Conservation (phyloP, 805 yeast genomes). For the Isabelozyma pseudorhagii region DNA sequence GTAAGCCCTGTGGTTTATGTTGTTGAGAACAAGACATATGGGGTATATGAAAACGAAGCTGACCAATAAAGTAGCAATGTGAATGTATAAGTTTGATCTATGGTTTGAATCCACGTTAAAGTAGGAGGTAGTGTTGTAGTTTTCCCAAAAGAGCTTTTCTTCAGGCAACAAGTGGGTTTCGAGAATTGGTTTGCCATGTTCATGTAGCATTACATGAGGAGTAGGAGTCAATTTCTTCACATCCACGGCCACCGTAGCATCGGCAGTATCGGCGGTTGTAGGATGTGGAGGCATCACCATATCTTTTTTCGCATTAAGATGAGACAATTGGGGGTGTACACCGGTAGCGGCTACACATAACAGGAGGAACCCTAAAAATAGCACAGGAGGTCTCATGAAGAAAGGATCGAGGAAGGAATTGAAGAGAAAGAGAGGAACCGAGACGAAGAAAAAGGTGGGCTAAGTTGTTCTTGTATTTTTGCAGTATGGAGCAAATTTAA, state of each 20-base stretch:
- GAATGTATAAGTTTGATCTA: slow-evolving; percentile 52
- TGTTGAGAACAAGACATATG: slow-evolving; percentile 59
- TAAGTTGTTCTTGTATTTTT: no score
- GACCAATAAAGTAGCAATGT: slow-evolving; percentile 42
- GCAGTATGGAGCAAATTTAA: neutral
- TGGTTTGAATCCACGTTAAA: slow-evolving; percentile 53
- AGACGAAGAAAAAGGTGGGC: no score
- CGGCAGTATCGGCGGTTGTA: neutral
- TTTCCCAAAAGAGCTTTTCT: slow-evolving; percentile 74
- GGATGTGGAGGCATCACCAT: neutral
- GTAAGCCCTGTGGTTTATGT: slow-evolving; percentile 55
- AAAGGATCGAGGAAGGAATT: neutral
- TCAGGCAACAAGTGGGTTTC: slow-evolving; percentile 64
- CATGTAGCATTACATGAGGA: slow-evolving; percentile 37
- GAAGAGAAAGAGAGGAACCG: neutral
- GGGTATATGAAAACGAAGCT: slow-evolving; percentile 65
- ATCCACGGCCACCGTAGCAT: neutral
- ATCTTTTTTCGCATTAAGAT: neutral
- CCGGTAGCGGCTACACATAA: neutral
- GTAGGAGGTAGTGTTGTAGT: slow-evolving; percentile 74
- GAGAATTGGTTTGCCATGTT: slow-evolving; percentile 76
- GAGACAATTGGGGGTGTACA: neutral
- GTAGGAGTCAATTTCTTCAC: slow-evolving; percentile 15
- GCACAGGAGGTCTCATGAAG: neutral
- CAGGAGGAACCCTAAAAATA: neutral